Conservation (phyloP, 176 grass and related monocot species). For the Zoysia pacifica region DNA sequence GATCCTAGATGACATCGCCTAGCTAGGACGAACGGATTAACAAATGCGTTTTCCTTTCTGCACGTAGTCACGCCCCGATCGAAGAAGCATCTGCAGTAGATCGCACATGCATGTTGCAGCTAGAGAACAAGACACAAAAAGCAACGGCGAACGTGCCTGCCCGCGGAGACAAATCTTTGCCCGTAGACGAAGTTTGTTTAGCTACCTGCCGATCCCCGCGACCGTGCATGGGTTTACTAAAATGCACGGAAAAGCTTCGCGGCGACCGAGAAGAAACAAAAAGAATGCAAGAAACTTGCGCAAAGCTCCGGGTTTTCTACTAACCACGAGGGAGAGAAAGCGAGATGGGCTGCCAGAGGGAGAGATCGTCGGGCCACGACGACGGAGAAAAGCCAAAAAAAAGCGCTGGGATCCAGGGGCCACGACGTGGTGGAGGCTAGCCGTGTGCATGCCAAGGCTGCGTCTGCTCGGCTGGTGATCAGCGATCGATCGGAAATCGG, state of each 20-base stretch:
- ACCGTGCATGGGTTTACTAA: slow-evolving; percentile 30
- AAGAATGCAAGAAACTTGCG: slow-evolving; percentile 63
- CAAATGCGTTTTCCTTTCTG: no score
- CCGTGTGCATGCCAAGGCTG: slow-evolving; percentile 33
- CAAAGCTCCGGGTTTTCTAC: slow-evolving; percentile 49
- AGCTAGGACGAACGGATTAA: no score
- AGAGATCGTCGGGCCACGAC: not conserved
- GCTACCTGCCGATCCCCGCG: slow-evolving; percentile 40
- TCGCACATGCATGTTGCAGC: slow-evolving; percentile 43
- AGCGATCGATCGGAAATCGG: not conserved
- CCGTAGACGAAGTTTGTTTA: slow-evolving; percentile 29
- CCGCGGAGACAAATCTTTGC: slow-evolving; percentile 44
- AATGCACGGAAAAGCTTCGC: slow-evolving; percentile 51
- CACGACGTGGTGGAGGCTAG: slow-evolving; percentile 37
- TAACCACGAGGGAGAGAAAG: not conserved
- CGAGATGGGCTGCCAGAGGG: slow-evolving; percentile 1
- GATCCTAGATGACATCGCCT: no score
- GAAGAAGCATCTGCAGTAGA: slow-evolving; percentile 46
- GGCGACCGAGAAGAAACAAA: slow-evolving; percentile 61
- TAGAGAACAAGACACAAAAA: slow-evolving; percentile 49
- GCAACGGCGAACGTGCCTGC: slow-evolving; percentile 45
- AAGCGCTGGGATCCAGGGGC: slow-evolving; percentile 30
- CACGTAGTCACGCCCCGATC: not conserved
- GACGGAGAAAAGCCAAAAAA: not conserved
- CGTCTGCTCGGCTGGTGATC: not conserved